Percentiles rank a stretch among this genome's conserved stretches.
phyloP scores from a whole-genome alignment of 768 basidiomycete species.

The Macrolepiota fuliginosa region DNA sequence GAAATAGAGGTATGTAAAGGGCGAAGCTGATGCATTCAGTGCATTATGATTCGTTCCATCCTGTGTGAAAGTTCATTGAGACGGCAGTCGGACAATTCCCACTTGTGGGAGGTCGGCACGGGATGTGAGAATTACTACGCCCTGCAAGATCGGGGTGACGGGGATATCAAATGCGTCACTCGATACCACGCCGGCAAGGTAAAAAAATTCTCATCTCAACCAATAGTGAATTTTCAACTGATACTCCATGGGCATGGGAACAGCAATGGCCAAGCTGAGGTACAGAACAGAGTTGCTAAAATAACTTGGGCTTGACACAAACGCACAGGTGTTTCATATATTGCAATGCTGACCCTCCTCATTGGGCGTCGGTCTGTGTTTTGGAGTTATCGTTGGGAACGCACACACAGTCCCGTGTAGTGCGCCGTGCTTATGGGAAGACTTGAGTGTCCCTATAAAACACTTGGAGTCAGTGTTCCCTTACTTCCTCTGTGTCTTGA shows the following conservation, averaged over 20 bases:
- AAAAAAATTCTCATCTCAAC: background rate
- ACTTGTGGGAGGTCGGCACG: slow-evolving; percentile 5
- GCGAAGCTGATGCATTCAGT: slow-evolving; percentile 7
- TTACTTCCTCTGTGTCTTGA: slow-evolving; percentile 7
- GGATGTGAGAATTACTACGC: slow-evolving; percentile 10
- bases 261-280: background rate
- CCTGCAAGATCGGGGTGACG: background rate
- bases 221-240: slow-evolving; percentile 6
- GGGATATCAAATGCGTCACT: background rate
- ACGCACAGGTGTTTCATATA: slow-evolving; percentile 4
- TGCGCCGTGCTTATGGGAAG: slow-evolving; percentile 6
- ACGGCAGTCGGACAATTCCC: slow-evolving; percentile 4
- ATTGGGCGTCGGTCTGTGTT: slow-evolving; percentile 5
- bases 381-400: slow-evolving; percentile 7
- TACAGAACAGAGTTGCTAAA: background rate
- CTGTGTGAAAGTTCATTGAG: slow-evolving; percentile 5
- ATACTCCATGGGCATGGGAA: slow-evolving; percentile 13
- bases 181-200: background rate
- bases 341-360: slow-evolving; percentile 10
- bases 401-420: background rate
- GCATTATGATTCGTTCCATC: slow-evolving; percentile 1
- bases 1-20: background rate
- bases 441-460: slow-evolving; percentile 4
- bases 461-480: background rate
- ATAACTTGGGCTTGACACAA: background rate